Percentiles rank a stretch among this genome's conserved stretches.
phyloP scores from a whole-genome alignment of 2,329 filamentous ascomycete species.

The Ilyonectria robusta region DNA sequence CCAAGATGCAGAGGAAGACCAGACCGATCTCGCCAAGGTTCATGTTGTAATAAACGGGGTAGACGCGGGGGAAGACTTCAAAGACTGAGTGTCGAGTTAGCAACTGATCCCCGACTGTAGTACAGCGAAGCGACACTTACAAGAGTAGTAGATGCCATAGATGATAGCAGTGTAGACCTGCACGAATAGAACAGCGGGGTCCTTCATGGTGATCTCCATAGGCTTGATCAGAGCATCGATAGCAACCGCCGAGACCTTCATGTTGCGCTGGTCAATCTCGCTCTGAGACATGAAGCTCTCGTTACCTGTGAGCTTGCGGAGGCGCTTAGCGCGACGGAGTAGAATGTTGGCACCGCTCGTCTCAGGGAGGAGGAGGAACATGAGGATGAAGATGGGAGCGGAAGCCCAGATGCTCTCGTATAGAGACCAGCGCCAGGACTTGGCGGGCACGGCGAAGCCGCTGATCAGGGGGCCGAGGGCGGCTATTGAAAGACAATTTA shows the following conservation, averaged over 20 bases:
- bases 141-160: constrained; percentile 74
- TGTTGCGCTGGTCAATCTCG: constrained; percentile 72
- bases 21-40: constrained; percentile 70
- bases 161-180: constrained; percentile 73
- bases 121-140: no score
- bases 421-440: constrained; percentile 74
- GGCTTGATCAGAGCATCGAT: constrained; percentile 74
- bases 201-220: constrained; percentile 70
- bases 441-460: constrained; percentile 70
- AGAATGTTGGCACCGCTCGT: constrained; percentile 73
- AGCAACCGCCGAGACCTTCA: constrained; percentile 62
- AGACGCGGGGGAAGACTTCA: constrained; percentile 77
- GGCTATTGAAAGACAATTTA: constrained; percentile 28
- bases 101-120: no score
- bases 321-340: constrained; percentile 69
- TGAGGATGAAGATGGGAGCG: constrained; percentile 68
- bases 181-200: constrained; percentile 74
- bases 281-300: constrained; percentile 70
- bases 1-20: constrained; percentile 71
- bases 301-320: constrained; percentile 72
- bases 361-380: constrained; percentile 76
- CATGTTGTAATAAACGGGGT: constrained; percentile 71
- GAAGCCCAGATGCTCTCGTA: constrained; percentile 76
- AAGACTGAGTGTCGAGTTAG: constrained; percentile 55
- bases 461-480: constrained; percentile 73